Conservation (phyloP, 2,329 filamentous ascomycete genomes). For the Colletotrichum sp. region DNA sequence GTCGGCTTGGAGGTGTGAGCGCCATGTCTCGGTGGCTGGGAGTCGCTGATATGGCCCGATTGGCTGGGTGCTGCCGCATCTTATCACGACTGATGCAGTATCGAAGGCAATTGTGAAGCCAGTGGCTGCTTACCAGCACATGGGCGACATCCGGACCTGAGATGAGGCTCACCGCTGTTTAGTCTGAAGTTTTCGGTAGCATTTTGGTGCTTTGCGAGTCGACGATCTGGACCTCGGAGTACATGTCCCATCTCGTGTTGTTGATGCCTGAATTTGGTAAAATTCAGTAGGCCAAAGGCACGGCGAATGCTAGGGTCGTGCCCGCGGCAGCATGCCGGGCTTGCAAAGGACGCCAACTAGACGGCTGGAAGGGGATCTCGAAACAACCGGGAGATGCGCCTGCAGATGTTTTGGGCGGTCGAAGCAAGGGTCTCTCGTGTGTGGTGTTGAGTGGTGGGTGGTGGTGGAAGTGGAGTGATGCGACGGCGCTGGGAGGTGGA, state of each 20-base stretch:
- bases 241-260: not conserved
- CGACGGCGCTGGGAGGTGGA: not conserved
- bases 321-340: not conserved
- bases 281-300: not conserved
- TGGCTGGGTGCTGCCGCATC: not conserved
- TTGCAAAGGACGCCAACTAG: not conserved
- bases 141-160: not conserved
- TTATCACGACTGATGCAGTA: not conserved
- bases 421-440: not conserved
- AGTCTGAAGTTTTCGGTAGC: not conserved
- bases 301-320: not conserved
- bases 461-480: slow-evolving; percentile 2
- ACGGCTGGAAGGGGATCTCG: not conserved
- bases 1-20: not conserved
- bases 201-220: not conserved
- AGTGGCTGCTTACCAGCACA: not conserved
- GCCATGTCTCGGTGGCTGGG: not conserved
- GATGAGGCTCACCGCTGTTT: slow-evolving; percentile 13
- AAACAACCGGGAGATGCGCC: slow-evolving; percentile 8
- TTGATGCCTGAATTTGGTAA: not conserved
- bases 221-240: not conserved
- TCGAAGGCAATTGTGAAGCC: not conserved
- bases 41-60: not conserved
- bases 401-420: slow-evolving; percentile 3
- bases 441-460: not conserved